These are phyloP conservation scores for Botrytis paeoniae DNA, from an alignment of 2,329 filamentous ascomycete genomes.

Conservation along the genomic window DNA sequence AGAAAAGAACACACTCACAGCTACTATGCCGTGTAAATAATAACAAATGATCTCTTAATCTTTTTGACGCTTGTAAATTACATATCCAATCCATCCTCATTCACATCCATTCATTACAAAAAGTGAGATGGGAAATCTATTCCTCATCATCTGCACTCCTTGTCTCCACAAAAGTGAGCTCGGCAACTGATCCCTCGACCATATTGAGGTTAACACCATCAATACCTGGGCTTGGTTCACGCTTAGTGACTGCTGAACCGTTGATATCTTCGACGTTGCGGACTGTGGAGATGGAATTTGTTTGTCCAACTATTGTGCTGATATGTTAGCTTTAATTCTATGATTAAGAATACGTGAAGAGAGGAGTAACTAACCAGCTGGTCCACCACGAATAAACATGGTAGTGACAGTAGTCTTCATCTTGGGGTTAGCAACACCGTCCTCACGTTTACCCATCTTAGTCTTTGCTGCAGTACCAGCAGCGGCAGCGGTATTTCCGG, in stretches of 20 bases:
- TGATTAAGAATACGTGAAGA: neutral
- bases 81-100: neutral
- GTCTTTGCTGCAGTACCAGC: conserved; percentile 6
- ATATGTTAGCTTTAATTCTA: neutral
- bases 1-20: neutral
- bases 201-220: conserved; percentile 36
- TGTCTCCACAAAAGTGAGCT: conserved; percentile 36
- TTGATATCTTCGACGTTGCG: conserved; percentile 20
- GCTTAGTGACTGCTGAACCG: conserved; percentile 23
- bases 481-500: neutral
- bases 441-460: conserved; percentile 18
- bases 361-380: conserved; percentile 24
- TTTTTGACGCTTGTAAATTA: conserved; percentile 12
- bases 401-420: conserved; percentile 36
- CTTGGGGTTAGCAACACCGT: conserved; percentile 22
- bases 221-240: conserved; percentile 26
- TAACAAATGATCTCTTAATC: neutral
- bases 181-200: conserved; percentile 34
- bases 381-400: conserved; percentile 35
- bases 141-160: conserved; percentile 30
- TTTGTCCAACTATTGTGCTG: conserved; percentile 17
- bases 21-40: neutral
- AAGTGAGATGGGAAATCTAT: neutral
- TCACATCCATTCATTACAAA: neutral
- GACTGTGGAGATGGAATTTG: conserved; percentile 9